Percentiles rank a stretch among this genome's conserved stretches.
These are phyloP conservation scores for Stachybotrys chartarum DNA, from an alignment of 2,329 filamentous ascomycete genomes.

Conservation along the genomic window DNA sequence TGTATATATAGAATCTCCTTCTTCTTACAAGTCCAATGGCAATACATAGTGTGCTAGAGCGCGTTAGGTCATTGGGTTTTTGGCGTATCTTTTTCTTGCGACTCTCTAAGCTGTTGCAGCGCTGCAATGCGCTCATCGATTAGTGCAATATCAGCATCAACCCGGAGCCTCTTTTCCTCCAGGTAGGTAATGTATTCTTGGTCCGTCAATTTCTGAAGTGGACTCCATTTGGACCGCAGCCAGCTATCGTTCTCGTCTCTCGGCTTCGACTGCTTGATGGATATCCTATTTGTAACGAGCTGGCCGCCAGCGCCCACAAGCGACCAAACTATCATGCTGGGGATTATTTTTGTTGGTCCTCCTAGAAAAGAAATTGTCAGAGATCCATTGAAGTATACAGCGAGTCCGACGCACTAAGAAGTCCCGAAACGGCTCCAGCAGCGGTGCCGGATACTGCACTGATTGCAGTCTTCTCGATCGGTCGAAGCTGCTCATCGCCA, in stretches of 20 bases:
- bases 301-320: constrained; percentile 32
- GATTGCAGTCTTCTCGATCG: constrained; percentile 54
- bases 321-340: constrained; percentile 42
- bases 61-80: background rate
- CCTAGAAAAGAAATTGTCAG: background rate
- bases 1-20: too few relatives aligned
- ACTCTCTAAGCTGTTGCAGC: constrained; percentile 12
- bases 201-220: constrained; percentile 62
- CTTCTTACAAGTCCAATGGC: too few relatives aligned
- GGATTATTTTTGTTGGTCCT: background rate
- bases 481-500: constrained; percentile 43
- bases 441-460: constrained; percentile 66
- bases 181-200: constrained; percentile 67
- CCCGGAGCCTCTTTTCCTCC: constrained; percentile 59
- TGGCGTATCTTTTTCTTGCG: background rate
- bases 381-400: background rate
- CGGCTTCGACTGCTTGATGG: constrained; percentile 13
- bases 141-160: constrained; percentile 72
- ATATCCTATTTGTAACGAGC: constrained; percentile 23
- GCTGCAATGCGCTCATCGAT: constrained; percentile 66
- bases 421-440: constrained; percentile 54
- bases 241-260: constrained; percentile 32
- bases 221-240: constrained; percentile 60
- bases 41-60: too few relatives aligned
- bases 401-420: constrained; percentile 37